Evolutionary conservation across 768 basidiomycete species (phyloP).

Genomic region (Mycena crocata): DNA sequence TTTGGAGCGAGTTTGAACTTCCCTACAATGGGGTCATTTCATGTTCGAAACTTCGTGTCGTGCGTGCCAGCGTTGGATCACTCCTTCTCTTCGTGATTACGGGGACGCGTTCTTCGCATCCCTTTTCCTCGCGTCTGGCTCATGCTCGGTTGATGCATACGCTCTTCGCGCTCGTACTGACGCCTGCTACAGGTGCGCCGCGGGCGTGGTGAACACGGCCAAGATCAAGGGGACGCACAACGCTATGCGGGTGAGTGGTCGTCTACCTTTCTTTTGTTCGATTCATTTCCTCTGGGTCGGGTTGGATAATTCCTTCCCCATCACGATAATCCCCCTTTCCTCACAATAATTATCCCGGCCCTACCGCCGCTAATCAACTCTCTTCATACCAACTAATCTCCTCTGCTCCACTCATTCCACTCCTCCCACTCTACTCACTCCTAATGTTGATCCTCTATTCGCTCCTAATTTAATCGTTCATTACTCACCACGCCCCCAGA

Average conservation of each 20-base stretch:
- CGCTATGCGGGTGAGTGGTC: conserved; percentile 74
- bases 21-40: too few relatives aligned
- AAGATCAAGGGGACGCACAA: conserved; percentile 99
- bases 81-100: too few relatives aligned
- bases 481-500: conserved; percentile 52
- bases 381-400: neutral
- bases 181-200: conserved; percentile 66
- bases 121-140: too few relatives aligned
- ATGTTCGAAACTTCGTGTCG: too few relatives aligned
- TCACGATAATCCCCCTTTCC: too few relatives aligned
- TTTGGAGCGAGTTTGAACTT: neutral
- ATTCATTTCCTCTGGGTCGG: neutral
- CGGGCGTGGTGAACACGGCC: conserved; percentile 95
- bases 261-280: neutral
- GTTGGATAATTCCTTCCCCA: too few relatives aligned
- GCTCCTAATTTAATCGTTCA: neutral
- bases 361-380: too few relatives aligned
- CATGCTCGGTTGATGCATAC: too few relatives aligned
- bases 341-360: too few relatives aligned
- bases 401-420: neutral
- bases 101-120: too few relatives aligned
- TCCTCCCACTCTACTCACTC: neutral
- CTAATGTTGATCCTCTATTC: neutral
- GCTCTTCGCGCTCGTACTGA: neutral
- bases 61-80: too few relatives aligned